A percentile compares a stretch with the other conserved stretches of the same genome.
Evolutionary conservation across 176 grass and related monocot genomes (phyloP).

Genomic region (Triticum urartu): DNA sequence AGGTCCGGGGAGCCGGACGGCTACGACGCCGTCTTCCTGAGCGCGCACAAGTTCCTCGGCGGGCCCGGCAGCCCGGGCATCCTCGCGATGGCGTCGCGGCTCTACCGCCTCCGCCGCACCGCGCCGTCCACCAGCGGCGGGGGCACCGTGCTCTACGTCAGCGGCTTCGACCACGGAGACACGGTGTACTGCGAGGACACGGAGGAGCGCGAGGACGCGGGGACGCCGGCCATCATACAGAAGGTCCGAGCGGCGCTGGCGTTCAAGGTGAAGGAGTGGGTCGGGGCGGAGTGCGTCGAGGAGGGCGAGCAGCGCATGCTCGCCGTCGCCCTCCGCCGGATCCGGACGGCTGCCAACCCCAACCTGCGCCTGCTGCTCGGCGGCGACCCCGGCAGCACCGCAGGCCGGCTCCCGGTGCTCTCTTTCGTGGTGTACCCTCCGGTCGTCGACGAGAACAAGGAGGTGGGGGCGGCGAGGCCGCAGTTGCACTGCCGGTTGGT

Average conservation of each 20-base stretch:
- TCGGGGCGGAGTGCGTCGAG: constrained; percentile 44
- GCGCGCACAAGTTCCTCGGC: constrained; percentile 76
- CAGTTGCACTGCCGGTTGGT: constrained; percentile 81
- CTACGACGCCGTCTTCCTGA: constrained; percentile 79
- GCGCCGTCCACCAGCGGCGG: constrained; percentile 74
- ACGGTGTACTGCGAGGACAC: constrained; percentile 61
- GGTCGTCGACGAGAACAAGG: background rate
- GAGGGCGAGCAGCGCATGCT: constrained; percentile 32
- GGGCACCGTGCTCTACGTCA: constrained; percentile 75
- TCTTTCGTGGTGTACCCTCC: constrained; percentile 58
- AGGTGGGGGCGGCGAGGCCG: background rate
- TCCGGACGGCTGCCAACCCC: constrained; percentile 22
- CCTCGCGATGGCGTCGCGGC: constrained; percentile 63
- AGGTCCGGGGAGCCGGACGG: constrained; percentile 50
- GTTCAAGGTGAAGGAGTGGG: constrained; percentile 76
- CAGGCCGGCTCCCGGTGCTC: constrained; percentile 56
- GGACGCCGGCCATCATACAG: constrained; percentile 75
- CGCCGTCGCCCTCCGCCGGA: background rate
- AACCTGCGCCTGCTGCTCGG: constrained; percentile 48
- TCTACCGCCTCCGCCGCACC: constrained; percentile 51
- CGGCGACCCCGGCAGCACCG: background rate
- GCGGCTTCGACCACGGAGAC: constrained; percentile 56
- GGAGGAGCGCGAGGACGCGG: constrained; percentile 76
- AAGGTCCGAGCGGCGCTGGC: constrained; percentile 65
- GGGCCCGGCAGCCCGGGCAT: constrained; percentile 67